Evolutionary conservation across 1,284 basidiomycete species (phyloP).

Genomic region (Pseudozyma flocculosa): DNA sequence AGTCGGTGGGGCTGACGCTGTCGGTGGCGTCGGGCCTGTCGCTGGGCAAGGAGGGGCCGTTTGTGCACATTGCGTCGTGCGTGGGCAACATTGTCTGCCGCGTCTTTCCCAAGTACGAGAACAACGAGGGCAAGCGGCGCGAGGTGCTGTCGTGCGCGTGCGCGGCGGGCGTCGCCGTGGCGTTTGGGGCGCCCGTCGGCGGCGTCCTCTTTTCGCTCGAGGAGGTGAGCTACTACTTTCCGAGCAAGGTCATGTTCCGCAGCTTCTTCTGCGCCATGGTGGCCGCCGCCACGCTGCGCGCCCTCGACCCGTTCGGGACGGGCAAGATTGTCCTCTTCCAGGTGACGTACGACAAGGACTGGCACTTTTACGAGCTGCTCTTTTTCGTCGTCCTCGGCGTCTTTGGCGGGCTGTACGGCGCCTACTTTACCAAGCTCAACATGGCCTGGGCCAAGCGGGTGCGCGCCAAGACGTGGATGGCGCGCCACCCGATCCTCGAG

Average conservation of each 20-base stretch:
- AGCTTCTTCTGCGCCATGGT: conserved; percentile 54
- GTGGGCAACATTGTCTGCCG: conserved; percentile 92
- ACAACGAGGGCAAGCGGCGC: conserved; percentile 68
- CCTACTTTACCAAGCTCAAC: conserved; percentile 88
- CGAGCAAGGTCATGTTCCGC: conserved; percentile 59
- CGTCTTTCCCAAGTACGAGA: conserved; percentile 69
- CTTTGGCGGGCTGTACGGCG: conserved; percentile 77
- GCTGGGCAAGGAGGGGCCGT: conserved; percentile 80
- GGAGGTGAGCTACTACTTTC: conserved; percentile 59
- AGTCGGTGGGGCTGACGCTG: conserved; percentile 81
- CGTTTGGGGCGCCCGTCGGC: conserved; percentile 53
- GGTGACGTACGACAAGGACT: conserved; percentile 87
- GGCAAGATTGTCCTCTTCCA: conserved; percentile 66
- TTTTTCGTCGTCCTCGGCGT: conserved; percentile 83
- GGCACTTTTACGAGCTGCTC: conserved; percentile 76
- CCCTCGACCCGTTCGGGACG: conserved; percentile 83
- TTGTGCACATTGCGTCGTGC: conserved; percentile 94
- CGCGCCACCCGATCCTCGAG: conserved; percentile 74
- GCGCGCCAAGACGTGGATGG: conserved; percentile 51
- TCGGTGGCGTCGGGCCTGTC: conserved; percentile 59
- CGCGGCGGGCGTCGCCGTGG: conserved; percentile 71
- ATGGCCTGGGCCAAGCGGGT: conserved; percentile 67
- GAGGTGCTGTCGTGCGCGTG: conserved; percentile 46
- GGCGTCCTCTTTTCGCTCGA: conserved; percentile 65
- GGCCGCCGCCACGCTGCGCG: conserved; percentile 60